Conservation (phyloP, 2,329 filamentous ascomycete species). For the Venturia effusa region DNA sequence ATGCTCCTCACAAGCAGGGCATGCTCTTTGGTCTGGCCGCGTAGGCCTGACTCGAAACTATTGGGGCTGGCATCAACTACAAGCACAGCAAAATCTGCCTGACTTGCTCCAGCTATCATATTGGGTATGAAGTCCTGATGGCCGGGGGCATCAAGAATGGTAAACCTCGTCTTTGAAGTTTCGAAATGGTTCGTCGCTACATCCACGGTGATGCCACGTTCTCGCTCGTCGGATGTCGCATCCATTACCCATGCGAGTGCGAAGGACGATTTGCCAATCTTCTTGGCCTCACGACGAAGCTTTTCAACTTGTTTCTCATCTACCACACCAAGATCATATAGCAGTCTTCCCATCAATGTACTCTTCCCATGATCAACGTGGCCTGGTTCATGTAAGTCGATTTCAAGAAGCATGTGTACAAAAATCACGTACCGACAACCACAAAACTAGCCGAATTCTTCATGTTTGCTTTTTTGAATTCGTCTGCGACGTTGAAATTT, state of each 20-base stretch:
- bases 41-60: conserved; percentile 86
- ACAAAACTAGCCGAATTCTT: conserved; percentile 87
- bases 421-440: conserved; percentile 61
- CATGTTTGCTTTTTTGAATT: conserved; percentile 61
- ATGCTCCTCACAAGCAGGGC: conserved; percentile 81
- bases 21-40: conserved; percentile 90
- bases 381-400: conserved; percentile 40
- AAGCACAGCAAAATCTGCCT: conserved; percentile 89
- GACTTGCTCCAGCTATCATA: conserved; percentile 95
- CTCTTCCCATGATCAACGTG: conserved; percentile 98
- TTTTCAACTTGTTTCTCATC: conserved; percentile 82
- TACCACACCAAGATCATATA: conserved; percentile 80
- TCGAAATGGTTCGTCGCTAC: conserved; percentile 93
- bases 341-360: conserved; percentile 89
- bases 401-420: neutral
- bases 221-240: conserved; percentile 78
- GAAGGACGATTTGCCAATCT: conserved; percentile 89
- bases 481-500: conserved; percentile 72
- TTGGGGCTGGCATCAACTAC: conserved; percentile 87
- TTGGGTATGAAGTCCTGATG: conserved; percentile 96
- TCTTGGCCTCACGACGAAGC: conserved; percentile 78
- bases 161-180: conserved; percentile 77
- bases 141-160: conserved; percentile 88
- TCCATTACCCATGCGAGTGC: conserved; percentile 96
- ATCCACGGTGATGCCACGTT: conserved; percentile 88